Evolutionary conservation across 495 filamentous ascomycete species (phyloP).

Genomic region (Penicillium steckii): DNA sequence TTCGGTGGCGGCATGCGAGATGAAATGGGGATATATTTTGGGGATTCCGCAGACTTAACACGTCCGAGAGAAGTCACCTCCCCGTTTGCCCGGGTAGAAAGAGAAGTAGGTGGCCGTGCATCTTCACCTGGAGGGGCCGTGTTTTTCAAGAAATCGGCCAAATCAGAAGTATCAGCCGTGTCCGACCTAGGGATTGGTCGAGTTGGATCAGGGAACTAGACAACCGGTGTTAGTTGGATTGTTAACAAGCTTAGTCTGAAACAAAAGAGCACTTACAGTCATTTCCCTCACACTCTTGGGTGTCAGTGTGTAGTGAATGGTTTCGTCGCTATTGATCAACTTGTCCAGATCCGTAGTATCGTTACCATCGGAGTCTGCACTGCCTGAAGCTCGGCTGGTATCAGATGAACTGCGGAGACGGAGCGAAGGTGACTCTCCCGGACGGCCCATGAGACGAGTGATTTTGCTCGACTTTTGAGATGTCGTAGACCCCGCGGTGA

Average conservation of each 20-base stretch:
- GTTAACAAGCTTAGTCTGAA: background rate
- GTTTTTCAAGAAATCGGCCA: constrained; percentile 39
- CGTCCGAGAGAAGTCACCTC: constrained; percentile 17
- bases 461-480: constrained; percentile 53
- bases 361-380: constrained; percentile 42
- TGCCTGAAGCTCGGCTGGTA: constrained; percentile 38
- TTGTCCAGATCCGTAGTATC: constrained; percentile 71
- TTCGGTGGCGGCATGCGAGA: constrained; percentile 30
- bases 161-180: constrained; percentile 37
- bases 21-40: constrained; percentile 32
- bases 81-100: constrained; percentile 24
- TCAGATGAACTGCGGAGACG: constrained; percentile 50
- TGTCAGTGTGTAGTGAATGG: constrained; percentile 90
- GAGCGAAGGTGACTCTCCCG: constrained; percentile 38
- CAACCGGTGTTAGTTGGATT: background rate
- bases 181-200: constrained; percentile 32
- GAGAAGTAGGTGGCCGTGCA: constrained; percentile 19
- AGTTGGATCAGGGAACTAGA: constrained; percentile 39
- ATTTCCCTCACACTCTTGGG: constrained; percentile 86
- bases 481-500: constrained; percentile 53
- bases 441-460: constrained; percentile 51
- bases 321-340: constrained; percentile 85
- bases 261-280: constrained; percentile 36
- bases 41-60: constrained; percentile 20
- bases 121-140: constrained; percentile 31